Evolutionary conservation across 345 rosid genomes (phyloP).

Genomic region (Brassica juncea): DNA sequence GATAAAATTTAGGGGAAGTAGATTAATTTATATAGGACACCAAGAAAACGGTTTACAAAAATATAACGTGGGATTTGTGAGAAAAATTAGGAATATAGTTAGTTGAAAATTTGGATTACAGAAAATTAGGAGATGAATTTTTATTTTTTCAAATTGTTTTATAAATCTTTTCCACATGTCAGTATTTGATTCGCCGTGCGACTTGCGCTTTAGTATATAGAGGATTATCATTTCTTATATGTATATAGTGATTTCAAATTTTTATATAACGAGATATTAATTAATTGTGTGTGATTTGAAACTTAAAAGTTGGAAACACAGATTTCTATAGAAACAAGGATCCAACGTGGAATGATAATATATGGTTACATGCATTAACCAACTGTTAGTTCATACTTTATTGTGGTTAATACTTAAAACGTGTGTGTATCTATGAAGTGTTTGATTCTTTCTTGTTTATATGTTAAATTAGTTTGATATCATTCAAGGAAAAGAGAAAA

Average conservation of each 20-base stretch:
- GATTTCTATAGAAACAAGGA: conserved; percentile 34
- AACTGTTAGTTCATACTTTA: conserved; percentile 33
- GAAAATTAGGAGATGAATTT: too few relatives aligned
- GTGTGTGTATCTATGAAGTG: conserved; percentile 18
- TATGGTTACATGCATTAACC: conserved; percentile 42
- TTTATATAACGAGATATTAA: not conserved
- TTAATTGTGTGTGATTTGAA: conserved; percentile 10
- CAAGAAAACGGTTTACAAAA: too few relatives aligned
- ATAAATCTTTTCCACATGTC: too few relatives aligned
- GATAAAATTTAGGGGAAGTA: too few relatives aligned
- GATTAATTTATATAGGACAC: too few relatives aligned
- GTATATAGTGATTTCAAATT: not conserved
- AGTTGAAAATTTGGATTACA: too few relatives aligned
- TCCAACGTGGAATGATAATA: conserved; percentile 40
- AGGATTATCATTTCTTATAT: too few relatives aligned
- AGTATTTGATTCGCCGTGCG: too few relatives aligned
- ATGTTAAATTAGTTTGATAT: not conserved
- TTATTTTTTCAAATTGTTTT: too few relatives aligned
- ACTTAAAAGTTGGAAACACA: conserved; percentile 25
- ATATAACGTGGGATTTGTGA: too few relatives aligned
- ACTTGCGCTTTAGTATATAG: too few relatives aligned
- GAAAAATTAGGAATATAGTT: too few relatives aligned
- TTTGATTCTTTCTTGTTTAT: not conserved
- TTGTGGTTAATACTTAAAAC: conserved; percentile 18
- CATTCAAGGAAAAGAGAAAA: not conserved